Base-by-base conservation (phyloP, 345 rosid genomes). In the Sonneratia alba region DNA sequence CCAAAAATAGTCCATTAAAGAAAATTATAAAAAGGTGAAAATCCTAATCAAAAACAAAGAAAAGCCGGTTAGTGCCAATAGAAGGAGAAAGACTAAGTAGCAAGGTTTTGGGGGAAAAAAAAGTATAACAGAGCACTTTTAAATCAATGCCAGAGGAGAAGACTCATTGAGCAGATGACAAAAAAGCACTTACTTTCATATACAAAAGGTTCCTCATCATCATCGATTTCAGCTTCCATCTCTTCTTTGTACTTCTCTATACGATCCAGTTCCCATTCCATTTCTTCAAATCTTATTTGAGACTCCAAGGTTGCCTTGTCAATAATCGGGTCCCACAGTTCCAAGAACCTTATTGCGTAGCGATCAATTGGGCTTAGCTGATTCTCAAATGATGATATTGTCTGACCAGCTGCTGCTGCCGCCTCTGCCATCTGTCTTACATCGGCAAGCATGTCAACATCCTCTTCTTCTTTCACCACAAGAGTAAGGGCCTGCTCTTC, bases 151-250 rank as follows among this genome's bases (percentile, higher is more conserved):
- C 62, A 56, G n/a, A 1, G 65, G 65, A 55, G 21, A 70, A 2
- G n/a, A 55, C n/a, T 27, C 2, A 13, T 53, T 5, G 59, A 48
- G 27, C 0, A 55, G 51, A 81, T 59, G 53, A 66, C 27, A 71
- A 34, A 32, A 71, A 36, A 62, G 62, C 40, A 83, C 97, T 86
- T 86, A 96, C 99, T 88, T 85, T 96, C 99, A 79, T 96, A 96
- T 62, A 92, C 86, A 59, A 96, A 81, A 79, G 99, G 97, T 76
- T 96, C 99, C 82, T 96, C 99, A 48, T 91, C 97, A 71, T 96
- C 99, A 78, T 96, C 99, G 79, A 91, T 89, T 77, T 96, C 99
- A 85, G 99, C 99, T 83, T 96, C 99, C 96, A 96, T 88, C 81
- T 96, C 99, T 71, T 92, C 99, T 85, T 96, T 96, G 77, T 83